phyloP scores from a whole-genome alignment of 495 filamentous ascomycete genomes.

The Elaphomyces granulatus region DNA sequence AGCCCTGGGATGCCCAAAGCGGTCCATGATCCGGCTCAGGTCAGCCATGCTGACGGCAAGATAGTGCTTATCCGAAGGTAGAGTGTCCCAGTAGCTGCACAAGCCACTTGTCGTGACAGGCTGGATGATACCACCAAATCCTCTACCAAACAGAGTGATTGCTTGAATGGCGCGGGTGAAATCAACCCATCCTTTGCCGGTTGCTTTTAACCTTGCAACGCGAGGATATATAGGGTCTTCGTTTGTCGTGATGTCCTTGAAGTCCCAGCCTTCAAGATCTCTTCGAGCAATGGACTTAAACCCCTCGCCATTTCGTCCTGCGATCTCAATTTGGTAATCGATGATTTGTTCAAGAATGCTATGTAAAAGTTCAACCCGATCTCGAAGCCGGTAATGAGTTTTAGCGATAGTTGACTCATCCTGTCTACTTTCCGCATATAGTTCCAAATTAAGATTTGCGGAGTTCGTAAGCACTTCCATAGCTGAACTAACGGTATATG shows the following conservation, averaged over 20 bases:
- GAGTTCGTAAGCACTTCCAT: constrained; percentile 8
- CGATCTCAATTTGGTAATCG: constrained; percentile 11
- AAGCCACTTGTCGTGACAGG: constrained; percentile 2
- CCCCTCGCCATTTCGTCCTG: background rate
- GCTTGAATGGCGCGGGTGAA: constrained; percentile 19
- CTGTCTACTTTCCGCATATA: too few relatives aligned
- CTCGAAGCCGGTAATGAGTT: constrained; percentile 4
- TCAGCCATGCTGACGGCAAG: constrained; percentile 13
- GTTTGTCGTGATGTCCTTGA: constrained; percentile 14
- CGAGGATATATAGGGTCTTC: constrained; percentile 13
- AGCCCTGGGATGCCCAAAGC: constrained; percentile 4
- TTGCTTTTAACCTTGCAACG: constrained; percentile 10
- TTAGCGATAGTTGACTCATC: constrained; percentile 1
- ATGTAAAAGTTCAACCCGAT: constrained; percentile 9
- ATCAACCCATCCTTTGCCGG: constrained; percentile 22
- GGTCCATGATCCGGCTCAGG: constrained; percentile 11
- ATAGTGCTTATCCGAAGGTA: constrained; percentile 14
- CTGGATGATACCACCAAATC: constrained; percentile 21
- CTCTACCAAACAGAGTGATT: constrained; percentile 21
- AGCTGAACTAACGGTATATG: constrained; percentile 1
- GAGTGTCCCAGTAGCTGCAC: constrained; percentile 9
- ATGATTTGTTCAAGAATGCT: constrained; percentile 17
- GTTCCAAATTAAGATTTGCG: constrained; percentile 7
- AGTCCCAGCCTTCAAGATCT: constrained; percentile 22
- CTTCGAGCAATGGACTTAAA: constrained; percentile 5